phyloP scores from a whole-genome alignment of 192 early-diverging fungal species.

The Backusella psychrophila region DNA sequence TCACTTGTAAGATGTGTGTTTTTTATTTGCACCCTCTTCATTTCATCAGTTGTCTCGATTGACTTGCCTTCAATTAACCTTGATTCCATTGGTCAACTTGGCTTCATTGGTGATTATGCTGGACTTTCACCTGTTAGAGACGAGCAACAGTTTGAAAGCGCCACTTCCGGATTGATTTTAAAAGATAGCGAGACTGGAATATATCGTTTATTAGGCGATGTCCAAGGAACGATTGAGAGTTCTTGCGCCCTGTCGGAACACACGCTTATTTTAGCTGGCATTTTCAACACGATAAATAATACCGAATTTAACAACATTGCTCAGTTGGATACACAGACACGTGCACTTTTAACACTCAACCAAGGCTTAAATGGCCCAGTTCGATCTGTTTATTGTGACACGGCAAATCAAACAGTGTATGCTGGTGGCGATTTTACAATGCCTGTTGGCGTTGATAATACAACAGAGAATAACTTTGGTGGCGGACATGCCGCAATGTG shows the following conservation, averaged over 20 bases:
- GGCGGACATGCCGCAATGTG: constrained; percentile 22
- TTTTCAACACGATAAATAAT: constrained; percentile 20
- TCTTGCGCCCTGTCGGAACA: constrained; percentile 14
- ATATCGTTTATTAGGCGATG: constrained; percentile 9
- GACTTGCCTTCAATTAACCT: constrained; percentile 8
- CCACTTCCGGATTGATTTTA: not conserved
- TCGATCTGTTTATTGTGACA: constrained; percentile 31
- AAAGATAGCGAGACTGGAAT: not conserved
- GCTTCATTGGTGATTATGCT: constrained; percentile 28
- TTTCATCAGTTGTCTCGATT: not conserved
- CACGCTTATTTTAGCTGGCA: constrained; percentile 25
- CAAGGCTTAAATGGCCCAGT: constrained; percentile 38
- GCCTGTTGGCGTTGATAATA: constrained; percentile 16
- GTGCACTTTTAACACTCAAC: constrained; percentile 12
- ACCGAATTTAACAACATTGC: constrained; percentile 24
- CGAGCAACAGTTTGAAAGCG: constrained; percentile 8
- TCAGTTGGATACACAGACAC: constrained; percentile 12
- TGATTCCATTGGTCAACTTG: constrained; percentile 21
- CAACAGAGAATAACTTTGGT: constrained; percentile 12
- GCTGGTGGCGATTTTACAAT: constrained; percentile 31
- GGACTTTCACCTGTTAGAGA: constrained; percentile 24
- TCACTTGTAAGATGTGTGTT: constrained; percentile 1
- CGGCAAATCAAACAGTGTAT: constrained; percentile 5
- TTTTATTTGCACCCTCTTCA: not conserved
- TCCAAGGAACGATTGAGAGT: constrained; percentile 22